Conservation (phyloP, 495 filamentous ascomycete species). For the Friedmanniomyces endolithicus region DNA sequence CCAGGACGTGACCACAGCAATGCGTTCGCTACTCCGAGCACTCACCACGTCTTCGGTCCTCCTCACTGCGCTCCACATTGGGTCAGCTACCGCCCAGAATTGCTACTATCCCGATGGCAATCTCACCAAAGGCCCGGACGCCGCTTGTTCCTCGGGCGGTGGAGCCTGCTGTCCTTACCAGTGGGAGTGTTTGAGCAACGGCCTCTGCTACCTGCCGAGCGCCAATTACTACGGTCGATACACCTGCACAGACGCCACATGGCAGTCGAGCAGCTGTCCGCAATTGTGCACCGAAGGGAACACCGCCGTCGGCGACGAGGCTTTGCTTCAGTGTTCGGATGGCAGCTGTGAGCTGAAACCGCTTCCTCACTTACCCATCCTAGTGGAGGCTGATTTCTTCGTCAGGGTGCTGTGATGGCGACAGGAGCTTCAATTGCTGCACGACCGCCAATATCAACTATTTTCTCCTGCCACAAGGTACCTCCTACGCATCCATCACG, state of each 20-base stretch:
- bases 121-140: constrained; percentile 2
- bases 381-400: not conserved
- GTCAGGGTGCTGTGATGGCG: constrained; percentile 7
- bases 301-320: constrained; percentile 14
- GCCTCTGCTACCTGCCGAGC: constrained; percentile 12
- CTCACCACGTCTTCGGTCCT: not conserved
- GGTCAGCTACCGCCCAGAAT: constrained; percentile 6
- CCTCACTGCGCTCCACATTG: not conserved
- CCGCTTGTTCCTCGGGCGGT: constrained; percentile 1
- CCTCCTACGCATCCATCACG: constrained; percentile 5
- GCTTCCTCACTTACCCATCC: not conserved
- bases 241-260: constrained; percentile 17
- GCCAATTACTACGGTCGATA: constrained; percentile 11
- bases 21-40: not conserved
- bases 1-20: not conserved
- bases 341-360: not conserved
- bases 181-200: constrained; percentile 15
- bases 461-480: constrained; percentile 9
- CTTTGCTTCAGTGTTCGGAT: constrained; percentile 12
- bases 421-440: constrained; percentile 17
- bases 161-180: constrained; percentile 15
- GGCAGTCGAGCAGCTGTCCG: constrained; percentile 10
- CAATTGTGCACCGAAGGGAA: constrained; percentile 9
- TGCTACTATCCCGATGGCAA: constrained; percentile 20
- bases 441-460: not conserved